Evolutionary conservation across 2,329 filamentous ascomycete genomes (phyloP).

Genomic region (Didymella pomorum): DNA sequence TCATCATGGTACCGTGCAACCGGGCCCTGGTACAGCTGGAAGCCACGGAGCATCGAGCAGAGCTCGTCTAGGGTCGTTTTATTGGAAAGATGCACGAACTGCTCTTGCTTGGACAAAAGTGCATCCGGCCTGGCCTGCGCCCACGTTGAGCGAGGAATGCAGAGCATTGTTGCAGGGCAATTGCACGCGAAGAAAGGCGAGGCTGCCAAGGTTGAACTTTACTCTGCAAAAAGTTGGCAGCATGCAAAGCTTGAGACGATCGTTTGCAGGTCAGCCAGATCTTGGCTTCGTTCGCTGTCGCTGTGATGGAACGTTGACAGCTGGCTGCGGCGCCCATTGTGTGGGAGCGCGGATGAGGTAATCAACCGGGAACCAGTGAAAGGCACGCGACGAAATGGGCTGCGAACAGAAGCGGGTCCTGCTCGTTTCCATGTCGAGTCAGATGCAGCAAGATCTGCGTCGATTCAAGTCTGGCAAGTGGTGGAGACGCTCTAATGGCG

Average conservation of each 20-base stretch:
- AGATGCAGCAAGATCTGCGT: conserved; percentile 45
- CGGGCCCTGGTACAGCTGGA: conserved; percentile 33
- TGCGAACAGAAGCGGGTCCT: conserved; percentile 38
- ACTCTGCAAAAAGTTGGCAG: conserved; percentile 16
- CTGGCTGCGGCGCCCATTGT: conserved; percentile 38
- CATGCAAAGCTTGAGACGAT: conserved; percentile 28
- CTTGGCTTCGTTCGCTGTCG: conserved; percentile 32
- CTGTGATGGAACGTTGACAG: conserved; percentile 43
- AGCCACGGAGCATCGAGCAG: not conserved
- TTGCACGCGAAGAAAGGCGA: conserved; percentile 21
- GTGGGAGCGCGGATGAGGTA: conserved; percentile 38
- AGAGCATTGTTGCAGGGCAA: conserved; percentile 17
- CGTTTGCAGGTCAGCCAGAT: conserved; percentile 30
- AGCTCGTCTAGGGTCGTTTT: not conserved
- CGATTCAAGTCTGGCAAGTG: conserved; percentile 31
- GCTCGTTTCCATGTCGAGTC: conserved; percentile 43
- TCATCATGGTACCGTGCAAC: conserved; percentile 41
- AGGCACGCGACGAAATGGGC: conserved; percentile 34
- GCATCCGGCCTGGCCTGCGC: conserved; percentile 22
- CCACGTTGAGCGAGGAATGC: conserved; percentile 18
- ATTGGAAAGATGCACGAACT: conserved; percentile 12
- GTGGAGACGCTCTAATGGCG: conserved; percentile 33
- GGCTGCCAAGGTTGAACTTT: conserved; percentile 26
- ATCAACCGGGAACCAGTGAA: conserved; percentile 22
- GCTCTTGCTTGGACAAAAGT: conserved; percentile 10